Evolutionary conservation across 306 rosid species (phyloP), one percentile per base, ranked within the genome.

Genomic region (Senna tora): DNA sequence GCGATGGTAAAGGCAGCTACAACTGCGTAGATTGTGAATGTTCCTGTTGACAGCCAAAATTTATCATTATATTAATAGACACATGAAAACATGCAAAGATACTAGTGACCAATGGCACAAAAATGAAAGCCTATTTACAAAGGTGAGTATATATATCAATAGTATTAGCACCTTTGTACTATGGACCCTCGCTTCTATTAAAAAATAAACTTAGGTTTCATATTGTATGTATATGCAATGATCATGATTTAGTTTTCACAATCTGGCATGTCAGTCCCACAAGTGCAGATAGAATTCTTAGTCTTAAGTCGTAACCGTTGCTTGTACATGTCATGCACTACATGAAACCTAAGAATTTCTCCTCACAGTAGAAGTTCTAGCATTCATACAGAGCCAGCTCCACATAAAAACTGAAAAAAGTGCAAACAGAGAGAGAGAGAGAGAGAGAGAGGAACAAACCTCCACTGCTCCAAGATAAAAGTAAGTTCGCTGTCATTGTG

Each of bases 401-500:
- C 33, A 53, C 33, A 3, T 53, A 22, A 20, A 20, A 5, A 9
- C 25, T 10, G 33, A 69, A 5, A 6, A 4, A 45, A 42, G 51
- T 20, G 45, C 0, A n/a, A 9, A 54, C 21, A 32, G 2, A 30
- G 45, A 42, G 32, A 20, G 14, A 19, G 39, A 66, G 39, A 66
- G 81, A 52, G 15, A 59, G 65, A 58, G 15, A 10, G 65, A n/a
- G 25, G 7, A 22, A 61, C 30, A 61, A n/a, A 91, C 97, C 97
- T 89, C 89, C 97, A 22, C 76, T 79, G 75, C 77, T 89, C 97
- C 97, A 91, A 59, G 65, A 65, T 72, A 91, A 82, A 75, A 91
- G 96, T 69, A 89, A 80, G 89, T 87, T 91, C 22, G 97, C 97
- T 11, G 93, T 89, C 93, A 91, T 61, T 20, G 97, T 91, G 78